Conservation (phyloP, 2,329 filamentous ascomycete genomes). For the Botrytis deweyae region DNA sequence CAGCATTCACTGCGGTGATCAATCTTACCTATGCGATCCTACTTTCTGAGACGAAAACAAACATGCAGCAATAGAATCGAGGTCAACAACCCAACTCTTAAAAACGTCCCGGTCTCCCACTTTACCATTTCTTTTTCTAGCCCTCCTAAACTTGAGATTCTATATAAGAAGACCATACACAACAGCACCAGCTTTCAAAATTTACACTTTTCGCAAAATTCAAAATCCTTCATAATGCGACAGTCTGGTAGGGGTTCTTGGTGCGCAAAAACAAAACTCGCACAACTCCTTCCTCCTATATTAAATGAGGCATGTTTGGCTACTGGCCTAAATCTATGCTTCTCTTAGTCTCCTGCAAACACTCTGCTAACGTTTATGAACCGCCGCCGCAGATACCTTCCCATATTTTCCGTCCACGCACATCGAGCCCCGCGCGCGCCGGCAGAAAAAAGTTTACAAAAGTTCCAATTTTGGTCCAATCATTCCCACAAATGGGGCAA, state of each 20-base stretch:
- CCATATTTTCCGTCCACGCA: not conserved
- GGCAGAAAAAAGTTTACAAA: not conserved
- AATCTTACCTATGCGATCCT: not conserved
- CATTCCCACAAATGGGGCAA: not conserved
- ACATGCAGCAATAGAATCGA: not conserved
- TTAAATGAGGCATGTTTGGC: not conserved
- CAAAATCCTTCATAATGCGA: not conserved
- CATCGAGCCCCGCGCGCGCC: not conserved
- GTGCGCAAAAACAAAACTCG: not conserved
- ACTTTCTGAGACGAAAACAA: not conserved
- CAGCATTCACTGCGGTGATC: not conserved
- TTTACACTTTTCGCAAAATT: not conserved
- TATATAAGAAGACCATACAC: not conserved
- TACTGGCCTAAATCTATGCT: not conserved
- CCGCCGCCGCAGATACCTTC: not conserved
- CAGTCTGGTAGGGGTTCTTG: too few relatives aligned
- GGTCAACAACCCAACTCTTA: not conserved
- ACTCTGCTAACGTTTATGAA: not conserved
- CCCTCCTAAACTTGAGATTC: not conserved
- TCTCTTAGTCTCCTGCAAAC: not conserved
- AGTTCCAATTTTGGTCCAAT: not conserved
- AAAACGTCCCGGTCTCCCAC: too few relatives aligned
- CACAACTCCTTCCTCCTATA: not conserved
- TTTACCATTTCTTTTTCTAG: not conserved
- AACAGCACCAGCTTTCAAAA: not conserved